Evolutionary conservation across 306 rosid genomes (phyloP).

Genomic region (Cajanus cajan): DNA sequence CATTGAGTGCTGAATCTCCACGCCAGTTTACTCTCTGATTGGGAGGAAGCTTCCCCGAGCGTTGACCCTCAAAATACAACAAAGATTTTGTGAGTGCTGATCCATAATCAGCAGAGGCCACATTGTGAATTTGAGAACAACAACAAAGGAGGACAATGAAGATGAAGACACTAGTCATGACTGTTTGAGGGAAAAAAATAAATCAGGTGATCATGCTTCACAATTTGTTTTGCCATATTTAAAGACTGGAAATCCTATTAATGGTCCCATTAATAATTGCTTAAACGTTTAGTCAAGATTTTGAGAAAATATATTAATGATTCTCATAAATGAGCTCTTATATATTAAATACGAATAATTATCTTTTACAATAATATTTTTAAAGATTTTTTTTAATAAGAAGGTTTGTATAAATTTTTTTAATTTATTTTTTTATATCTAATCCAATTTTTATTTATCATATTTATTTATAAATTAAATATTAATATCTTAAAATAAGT

Average conservation of each 20-base stretch:
- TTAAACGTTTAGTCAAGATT: neutral
- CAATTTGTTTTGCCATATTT: neutral
- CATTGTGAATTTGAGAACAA: conserved; percentile 4
- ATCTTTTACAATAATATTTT: no score
- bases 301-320: neutral
- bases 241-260: neutral
- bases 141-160: neutral
- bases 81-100: conserved; percentile 47
- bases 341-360: no score
- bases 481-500: no score
- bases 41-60: conserved; percentile 55
- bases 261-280: neutral
- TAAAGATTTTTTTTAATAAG: no score
- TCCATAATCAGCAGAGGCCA: conserved; percentile 29
- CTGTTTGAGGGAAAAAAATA: neutral
- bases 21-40: conserved; percentile 57
- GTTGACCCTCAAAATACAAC: conserved; percentile 54
- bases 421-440: no score
- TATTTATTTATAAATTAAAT: no score
- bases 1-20: conserved; percentile 54
- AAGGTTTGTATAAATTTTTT: no score
- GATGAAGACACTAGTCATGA: neutral
- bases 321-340: neutral
- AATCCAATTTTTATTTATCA: no score
- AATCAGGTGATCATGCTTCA: neutral